These are phyloP conservation scores for Solanum pinnatisectum DNA, from an alignment of 257 asterid species.

Conservation along the genomic window DNA sequence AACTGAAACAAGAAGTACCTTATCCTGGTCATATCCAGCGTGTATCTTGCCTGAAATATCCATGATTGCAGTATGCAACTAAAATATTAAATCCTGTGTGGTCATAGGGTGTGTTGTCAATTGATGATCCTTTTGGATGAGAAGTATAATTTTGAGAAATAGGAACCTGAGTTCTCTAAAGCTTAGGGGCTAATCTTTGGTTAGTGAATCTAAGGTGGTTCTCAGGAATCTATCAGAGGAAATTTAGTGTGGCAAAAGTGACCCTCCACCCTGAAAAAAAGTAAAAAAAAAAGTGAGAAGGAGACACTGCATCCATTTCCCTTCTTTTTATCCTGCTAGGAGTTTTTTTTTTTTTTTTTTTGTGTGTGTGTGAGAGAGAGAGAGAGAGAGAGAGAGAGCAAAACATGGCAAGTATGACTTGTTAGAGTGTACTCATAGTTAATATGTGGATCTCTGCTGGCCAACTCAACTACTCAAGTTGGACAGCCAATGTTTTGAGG, in stretches of 20 bases:
- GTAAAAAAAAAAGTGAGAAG: neutral
- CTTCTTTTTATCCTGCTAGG: neutral
- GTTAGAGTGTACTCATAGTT: neutral
- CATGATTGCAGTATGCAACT: neutral
- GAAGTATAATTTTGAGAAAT: neutral
- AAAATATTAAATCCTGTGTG: neutral
- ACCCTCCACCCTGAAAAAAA: neutral
- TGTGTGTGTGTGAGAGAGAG: neutral
- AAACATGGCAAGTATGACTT: neutral
- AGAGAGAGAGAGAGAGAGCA: neutral
- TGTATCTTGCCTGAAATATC: neutral
- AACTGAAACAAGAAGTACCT: neutral
- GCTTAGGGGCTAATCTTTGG: neutral
- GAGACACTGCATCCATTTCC: neutral
- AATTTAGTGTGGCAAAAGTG: neutral
- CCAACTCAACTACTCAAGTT: neutral
- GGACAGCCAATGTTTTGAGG: neutral
- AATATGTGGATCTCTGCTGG: neutral
- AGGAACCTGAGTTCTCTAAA: neutral
- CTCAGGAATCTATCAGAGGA: neutral
- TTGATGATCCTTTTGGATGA: neutral
- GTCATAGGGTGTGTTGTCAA: neutral
- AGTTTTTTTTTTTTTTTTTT: fast-evolving
- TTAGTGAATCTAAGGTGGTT: neutral
- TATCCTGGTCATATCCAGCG: neutral